Evolutionary conservation across 805 yeast genomes (phyloP), one percentile per base, ranked within the genome.

Genomic region (Saccharomycopsis sp.): DNA sequence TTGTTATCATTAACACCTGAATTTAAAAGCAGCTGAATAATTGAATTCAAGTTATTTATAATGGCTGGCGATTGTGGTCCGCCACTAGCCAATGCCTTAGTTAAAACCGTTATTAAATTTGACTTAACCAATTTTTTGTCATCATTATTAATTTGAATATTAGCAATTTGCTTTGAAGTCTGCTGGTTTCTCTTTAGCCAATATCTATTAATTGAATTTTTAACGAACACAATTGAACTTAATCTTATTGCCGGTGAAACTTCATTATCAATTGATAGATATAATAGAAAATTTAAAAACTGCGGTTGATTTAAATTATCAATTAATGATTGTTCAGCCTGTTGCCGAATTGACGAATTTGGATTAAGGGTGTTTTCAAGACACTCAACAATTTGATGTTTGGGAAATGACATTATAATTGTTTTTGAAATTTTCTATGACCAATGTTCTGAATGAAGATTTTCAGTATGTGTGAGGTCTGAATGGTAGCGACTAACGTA

Each of bases 201-300:
- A 43, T 70, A 66, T 32, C 70, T 64, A 33, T 69, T 69, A 26
- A 82, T 65, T 45, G 75, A 68, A 59, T 83, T 83, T 57, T 84
- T 84, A 60, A 81, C 75, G 57, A 75, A 81, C 4, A 84, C 81
- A 0, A 83, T 80, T 4, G 82, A 71, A 9, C 85, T 81, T 48
- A 74, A 64, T 48, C 77, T 68, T 41, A 77, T 69, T 9, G 67
- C 65, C 4, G 54, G 49, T 4, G 75, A 64, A 24, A 67, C 62
- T 3, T 65, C 60, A 2, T 59, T 59, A 52, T 78, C 81, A 7
- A 64, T 58, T 11, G 74, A 66, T 38, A 77, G 62, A 32, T 71
- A 74, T 23, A 79, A 61, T 38, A 78, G 63, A 55, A 74, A 75
- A 24, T 19, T 38, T 20, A 45, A 27, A 32, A 49, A 49, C 16